Evolutionary conservation across 2,329 filamentous ascomycete genomes (phyloP), one percentile per base, ranked within the genome.

Genomic region (Drechslerella dactyloides): DNA sequence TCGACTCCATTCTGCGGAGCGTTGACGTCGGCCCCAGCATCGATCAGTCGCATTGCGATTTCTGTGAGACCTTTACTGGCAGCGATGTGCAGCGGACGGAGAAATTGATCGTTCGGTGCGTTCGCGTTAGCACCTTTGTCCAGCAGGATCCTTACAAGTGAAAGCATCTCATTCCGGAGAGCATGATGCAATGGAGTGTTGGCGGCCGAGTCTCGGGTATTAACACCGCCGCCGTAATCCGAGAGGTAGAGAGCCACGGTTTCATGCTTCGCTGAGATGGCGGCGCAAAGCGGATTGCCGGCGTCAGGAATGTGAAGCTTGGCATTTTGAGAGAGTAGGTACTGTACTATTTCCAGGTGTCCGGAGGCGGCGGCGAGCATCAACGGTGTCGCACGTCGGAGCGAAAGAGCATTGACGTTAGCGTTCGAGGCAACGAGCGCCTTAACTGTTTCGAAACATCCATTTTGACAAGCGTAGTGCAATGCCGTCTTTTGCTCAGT

Each of bases 381-480:
- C 6, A 70, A 19, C 15, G 66, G 66, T 21, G 59, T 70, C 2
- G 61, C 66, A 11, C 55, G 59, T 11, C 48, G 66, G 7, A 60
- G 48, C 1, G 66, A 64, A 21, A 58, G 40, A 7, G 60, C 50
- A 42, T 60, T 48, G 24, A 66, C 27, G 40, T 61, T 54, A 13
- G 69, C 69, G 23, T 52, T 51, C 23, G 35, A 33, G 23, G 19
- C 44, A 17, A 73, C 27, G 19, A 73, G 69, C 2, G 42, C 61
- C 17, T 73, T 66, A 3, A 60, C 69, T 17, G 52, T 66, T 17
- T 66, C 69, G 24, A 73, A 24, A 50, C 52, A 58, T 3, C 69
- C 69, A n/a, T 66, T 73, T 42, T 73, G 61, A 23, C 61, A 73
- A 10, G 69, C 60, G 51, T 60, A 65, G 61, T 73, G 69, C 4